Percentiles rank a stretch among this genome's conserved stretches.
Evolutionary conservation across 306 rosid genomes (phyloP).

Genomic region (Heteromeles arbutifolia): DNA sequence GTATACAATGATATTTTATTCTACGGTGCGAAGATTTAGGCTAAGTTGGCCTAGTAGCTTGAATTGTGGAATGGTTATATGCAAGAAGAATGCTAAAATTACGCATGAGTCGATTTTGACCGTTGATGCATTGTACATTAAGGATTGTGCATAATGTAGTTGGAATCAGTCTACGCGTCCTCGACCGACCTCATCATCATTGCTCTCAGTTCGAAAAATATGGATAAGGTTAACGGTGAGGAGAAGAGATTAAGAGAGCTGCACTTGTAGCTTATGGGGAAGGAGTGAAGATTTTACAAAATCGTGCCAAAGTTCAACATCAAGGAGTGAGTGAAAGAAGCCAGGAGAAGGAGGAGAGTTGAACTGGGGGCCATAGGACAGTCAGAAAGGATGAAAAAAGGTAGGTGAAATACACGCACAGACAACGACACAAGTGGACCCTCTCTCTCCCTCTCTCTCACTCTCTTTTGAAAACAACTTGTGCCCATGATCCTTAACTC

Average conservation of each 20-base stretch:
- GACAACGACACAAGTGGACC: constrained; percentile 28
- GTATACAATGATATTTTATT: no score
- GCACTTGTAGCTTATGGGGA: neutral
- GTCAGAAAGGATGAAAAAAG: constrained; percentile 25
- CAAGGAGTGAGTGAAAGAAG: constrained; percentile 1
- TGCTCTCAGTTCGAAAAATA: neutral
- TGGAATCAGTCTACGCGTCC: neutral
- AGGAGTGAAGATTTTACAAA: constrained; percentile 3
- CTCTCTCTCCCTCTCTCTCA: constrained; percentile 4
- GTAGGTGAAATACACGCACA: constrained; percentile 33
- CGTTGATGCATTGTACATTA: neutral
- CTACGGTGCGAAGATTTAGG: neutral
- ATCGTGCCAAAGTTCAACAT: constrained; percentile 24
- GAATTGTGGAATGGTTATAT: no score
- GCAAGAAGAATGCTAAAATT: neutral
- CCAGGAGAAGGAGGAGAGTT: neutral
- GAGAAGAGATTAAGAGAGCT: neutral
- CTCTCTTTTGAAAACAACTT: constrained; percentile 37
- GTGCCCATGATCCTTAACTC: constrained; percentile 46
- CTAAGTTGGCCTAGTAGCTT: neutral
- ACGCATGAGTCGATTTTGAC: no score
- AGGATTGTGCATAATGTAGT: neutral
- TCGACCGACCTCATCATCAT: neutral
- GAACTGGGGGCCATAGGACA: constrained; percentile 18
- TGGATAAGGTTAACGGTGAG: neutral